Conservation (phyloP, 2,329 filamentous ascomycete genomes). For the Onygenales sp. region DNA sequence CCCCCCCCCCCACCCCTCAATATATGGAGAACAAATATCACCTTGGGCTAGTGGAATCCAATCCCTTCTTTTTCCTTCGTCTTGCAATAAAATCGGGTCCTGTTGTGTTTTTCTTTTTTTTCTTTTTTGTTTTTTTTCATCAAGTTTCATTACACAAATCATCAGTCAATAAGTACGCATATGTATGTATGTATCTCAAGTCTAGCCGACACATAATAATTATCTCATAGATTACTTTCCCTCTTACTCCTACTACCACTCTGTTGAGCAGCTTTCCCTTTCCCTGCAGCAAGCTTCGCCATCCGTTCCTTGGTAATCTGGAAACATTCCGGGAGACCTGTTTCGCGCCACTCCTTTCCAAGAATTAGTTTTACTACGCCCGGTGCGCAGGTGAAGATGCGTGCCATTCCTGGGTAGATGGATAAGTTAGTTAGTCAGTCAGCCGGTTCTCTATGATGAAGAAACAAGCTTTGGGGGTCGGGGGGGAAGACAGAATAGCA, state of each 20-base stretch:
- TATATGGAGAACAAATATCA: too few species aligned
- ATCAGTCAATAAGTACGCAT: not conserved
- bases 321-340: not conserved
- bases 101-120: too few species aligned
- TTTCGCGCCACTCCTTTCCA: not conserved
- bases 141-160: not conserved
- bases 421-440: too few species aligned
- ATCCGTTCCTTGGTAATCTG: not conserved
- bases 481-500: too few species aligned
- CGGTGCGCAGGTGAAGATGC: not conserved
- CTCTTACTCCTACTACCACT: not conserved
- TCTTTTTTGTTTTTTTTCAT: too few species aligned
- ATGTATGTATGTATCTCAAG: not conserved
- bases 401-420: not conserved
- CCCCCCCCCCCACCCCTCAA: too few species aligned
- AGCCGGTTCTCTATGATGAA: too few species aligned
- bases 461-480: too few species aligned
- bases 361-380: not conserved
- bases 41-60: too few species aligned
- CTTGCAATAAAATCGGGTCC: too few species aligned
- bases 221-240: not conserved
- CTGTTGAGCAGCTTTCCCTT: not conserved
- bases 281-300: not conserved
- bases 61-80: too few species aligned
- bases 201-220: not conserved